A percentile compares a stretch with the other conserved stretches of the same genome.
phyloP scores from a whole-genome alignment of 2,329 filamentous ascomycete genomes.

The Ceratocystis papillata region DNA sequence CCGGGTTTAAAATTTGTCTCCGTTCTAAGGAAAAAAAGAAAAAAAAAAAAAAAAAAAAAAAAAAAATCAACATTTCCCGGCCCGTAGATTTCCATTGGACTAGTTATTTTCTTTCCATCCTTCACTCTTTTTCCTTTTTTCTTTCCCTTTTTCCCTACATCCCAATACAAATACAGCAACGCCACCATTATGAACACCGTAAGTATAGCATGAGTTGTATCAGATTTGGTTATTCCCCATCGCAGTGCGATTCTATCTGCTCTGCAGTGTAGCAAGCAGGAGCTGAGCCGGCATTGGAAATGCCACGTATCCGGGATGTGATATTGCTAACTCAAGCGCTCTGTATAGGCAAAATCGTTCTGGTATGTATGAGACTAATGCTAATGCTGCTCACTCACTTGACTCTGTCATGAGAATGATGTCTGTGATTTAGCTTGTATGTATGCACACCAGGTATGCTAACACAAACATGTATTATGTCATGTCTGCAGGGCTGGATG shows the following conservation, averaged over 20 bases:
- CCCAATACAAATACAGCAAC: conserved; percentile 10
- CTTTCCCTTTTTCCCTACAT: background rate
- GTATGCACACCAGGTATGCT: background rate
- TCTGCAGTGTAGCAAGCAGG: background rate
- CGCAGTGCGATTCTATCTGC: background rate
- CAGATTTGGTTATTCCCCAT: too few relatives aligned
- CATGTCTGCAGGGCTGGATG: conserved; percentile 62
- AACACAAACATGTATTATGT: conserved; percentile 11
- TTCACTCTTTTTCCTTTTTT: background rate
- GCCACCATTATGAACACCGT: conserved; percentile 45
- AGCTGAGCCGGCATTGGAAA: background rate
- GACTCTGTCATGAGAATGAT: conserved; percentile 7
- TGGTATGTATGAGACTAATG: conserved; percentile 37
- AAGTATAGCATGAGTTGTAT: conserved; percentile 28
- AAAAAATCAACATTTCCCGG: too few relatives aligned
- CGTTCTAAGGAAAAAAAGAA: too few relatives aligned
- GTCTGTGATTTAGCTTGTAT: background rate
- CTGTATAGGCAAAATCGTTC: conserved; percentile 50
- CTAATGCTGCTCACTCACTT: background rate
- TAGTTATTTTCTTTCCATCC: background rate
- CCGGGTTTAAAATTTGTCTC: too few relatives aligned
- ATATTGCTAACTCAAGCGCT: conserved; percentile 22
- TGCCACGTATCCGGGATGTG: background rate
- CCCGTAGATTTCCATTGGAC: background rate
- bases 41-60: too few relatives aligned